Percentiles rank a stretch among this genome's conserved stretches.
phyloP scores from a whole-genome alignment of 176 grass and related monocot species.

The Alloteropsis semialata region DNA sequence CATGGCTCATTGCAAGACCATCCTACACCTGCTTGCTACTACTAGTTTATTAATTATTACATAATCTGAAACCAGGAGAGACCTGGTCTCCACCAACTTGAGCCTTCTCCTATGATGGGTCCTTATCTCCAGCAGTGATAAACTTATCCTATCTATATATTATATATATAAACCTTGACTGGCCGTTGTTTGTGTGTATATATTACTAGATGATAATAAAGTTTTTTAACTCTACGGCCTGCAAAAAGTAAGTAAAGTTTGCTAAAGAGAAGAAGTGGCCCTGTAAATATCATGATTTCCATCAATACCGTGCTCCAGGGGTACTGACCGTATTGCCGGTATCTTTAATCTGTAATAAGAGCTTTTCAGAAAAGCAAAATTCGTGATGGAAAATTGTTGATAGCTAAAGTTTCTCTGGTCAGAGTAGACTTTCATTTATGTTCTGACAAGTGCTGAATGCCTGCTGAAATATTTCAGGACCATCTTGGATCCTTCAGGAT shows the following conservation, averaged over 20 bases:
- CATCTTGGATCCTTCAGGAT: constrained; percentile 9
- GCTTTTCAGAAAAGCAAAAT: constrained; percentile 35
- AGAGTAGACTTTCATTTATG: constrained; percentile 34
- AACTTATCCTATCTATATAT: not conserved
- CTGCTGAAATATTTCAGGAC: constrained; percentile 27
- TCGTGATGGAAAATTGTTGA: constrained; percentile 21
- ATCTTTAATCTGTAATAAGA: constrained; percentile 49
- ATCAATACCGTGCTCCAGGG: constrained; percentile 41
- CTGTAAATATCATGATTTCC: constrained; percentile 46
- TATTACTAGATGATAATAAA: not conserved
- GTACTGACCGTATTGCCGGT: constrained; percentile 52
- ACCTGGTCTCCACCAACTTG: constrained; percentile 37
- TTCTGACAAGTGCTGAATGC: constrained; percentile 30
- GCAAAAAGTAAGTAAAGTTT: constrained; percentile 17
- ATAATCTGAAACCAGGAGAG: constrained; percentile 41
- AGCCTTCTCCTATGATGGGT: constrained; percentile 22
- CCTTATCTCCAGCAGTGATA: constrained; percentile 19
- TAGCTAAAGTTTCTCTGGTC: constrained; percentile 31
- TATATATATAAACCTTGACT: not conserved
- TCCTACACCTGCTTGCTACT: not conserved
- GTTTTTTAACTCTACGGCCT: not conserved
- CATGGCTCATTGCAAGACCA: constrained; percentile 19
- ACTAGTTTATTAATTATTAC: constrained; percentile 14
- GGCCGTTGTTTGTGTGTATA: not conserved
- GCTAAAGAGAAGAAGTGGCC: constrained; percentile 22